Conservation (phyloP, 371 early-diverging fungal genomes). For the Mortierella polycephala region DNA sequence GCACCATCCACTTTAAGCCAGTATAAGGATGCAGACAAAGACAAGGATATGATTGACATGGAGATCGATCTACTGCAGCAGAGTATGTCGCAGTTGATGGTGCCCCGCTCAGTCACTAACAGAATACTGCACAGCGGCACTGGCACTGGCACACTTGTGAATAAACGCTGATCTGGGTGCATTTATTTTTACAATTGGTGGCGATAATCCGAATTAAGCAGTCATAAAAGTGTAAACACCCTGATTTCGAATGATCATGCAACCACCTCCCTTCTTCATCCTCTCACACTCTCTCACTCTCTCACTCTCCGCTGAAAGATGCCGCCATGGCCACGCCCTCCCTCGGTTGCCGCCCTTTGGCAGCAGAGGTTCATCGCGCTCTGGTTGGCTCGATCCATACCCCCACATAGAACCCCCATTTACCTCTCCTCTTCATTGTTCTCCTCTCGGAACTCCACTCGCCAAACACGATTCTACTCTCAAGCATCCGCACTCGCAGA, state of each 20-base stretch:
- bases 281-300: neutral
- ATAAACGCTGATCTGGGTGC: neutral
- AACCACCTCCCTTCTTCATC: neutral
- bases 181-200: neutral
- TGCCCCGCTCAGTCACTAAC: constrained; percentile 41
- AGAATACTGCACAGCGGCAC: constrained; percentile 9
- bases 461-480: too few relatives aligned
- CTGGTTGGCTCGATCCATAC: constrained; percentile 8
- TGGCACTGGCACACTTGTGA: neutral
- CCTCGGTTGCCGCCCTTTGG: neutral
- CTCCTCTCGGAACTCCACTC: neutral
- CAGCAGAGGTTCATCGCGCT: constrained; percentile 20
- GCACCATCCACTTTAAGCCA: neutral
- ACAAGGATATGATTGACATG: constrained; percentile 14
- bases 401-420: neutral
- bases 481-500: too few relatives aligned
- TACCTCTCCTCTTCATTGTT: neutral
- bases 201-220: neutral
- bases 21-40: neutral
- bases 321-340: neutral
- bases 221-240: too few relatives aligned
- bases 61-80: constrained; percentile 43
- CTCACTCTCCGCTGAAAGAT: neutral
- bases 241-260: too few relatives aligned
- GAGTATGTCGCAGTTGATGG: constrained; percentile 38